Evolutionary conservation across 768 basidiomycete species (phyloP).

Genomic region (Mycena floridula): DNA sequence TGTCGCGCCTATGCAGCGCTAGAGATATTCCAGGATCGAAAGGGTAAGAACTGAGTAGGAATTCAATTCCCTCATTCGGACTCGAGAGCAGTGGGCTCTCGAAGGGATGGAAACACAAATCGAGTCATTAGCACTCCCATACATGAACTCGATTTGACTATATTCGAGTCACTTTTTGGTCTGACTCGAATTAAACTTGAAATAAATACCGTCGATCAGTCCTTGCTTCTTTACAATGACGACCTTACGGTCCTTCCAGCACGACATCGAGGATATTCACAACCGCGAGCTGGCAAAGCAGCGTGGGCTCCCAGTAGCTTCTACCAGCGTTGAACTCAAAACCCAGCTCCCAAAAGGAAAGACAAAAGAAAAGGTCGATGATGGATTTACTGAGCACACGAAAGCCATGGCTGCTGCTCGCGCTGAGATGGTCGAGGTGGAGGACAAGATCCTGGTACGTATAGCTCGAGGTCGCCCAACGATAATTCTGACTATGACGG

Average conservation of each 20-base stretch:
- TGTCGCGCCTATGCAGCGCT: too few species aligned
- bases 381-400: too few species aligned
- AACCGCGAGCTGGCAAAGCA: conserved; percentile 62
- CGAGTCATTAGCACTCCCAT: too few species aligned
- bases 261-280: conserved; percentile 73
- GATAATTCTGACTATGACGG: conserved; percentile 5
- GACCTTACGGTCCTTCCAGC: conserved; percentile 58
- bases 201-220: too few species aligned
- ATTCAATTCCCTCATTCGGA: too few species aligned
- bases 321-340: conserved; percentile 25
- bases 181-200: too few species aligned
- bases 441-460: conserved; percentile 50
- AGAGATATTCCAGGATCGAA: too few species aligned
- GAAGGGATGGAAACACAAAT: too few species aligned
- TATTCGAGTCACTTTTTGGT: too few species aligned
- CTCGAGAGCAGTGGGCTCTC: too few species aligned
- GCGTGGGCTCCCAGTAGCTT: conserved; percentile 36
- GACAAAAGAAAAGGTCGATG: conserved; percentile 26
- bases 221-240: conserved; percentile 45
- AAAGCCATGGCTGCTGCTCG: conserved; percentile 9
- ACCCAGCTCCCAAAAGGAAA: conserved; percentile 32
- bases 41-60: too few species aligned
- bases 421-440: conserved; percentile 37
- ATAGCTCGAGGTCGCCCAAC: conserved; percentile 1
- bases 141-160: too few species aligned